phyloP scores from a whole-genome alignment of 805 yeast genomes.

The Sugiyamaella mastotermitis region DNA sequence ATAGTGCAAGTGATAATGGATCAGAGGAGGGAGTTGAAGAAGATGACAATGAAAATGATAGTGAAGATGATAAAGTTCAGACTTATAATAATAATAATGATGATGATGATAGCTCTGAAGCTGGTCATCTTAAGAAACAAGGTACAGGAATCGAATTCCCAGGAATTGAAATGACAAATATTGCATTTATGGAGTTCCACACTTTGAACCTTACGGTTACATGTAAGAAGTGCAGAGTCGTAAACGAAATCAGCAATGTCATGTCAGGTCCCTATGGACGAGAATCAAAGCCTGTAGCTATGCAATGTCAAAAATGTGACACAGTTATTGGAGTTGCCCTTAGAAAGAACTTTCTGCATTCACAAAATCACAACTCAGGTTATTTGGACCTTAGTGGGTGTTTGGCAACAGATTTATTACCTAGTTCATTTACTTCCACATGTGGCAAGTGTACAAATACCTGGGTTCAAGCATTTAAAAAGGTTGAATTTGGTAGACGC shows the following conservation, averaged over 20 bases:
- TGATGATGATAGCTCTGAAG: background rate
- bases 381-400: constrained; percentile 36
- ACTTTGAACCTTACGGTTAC: constrained; percentile 30
- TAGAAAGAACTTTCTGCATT: constrained; percentile 33
- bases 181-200: constrained; percentile 31
- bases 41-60: constrained; percentile 2
- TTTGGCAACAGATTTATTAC: constrained; percentile 30
- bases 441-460: constrained; percentile 31
- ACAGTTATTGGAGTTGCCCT: constrained; percentile 30
- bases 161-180: constrained; percentile 27
- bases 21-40: constrained; percentile 1
- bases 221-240: constrained; percentile 34
- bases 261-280: constrained; percentile 31
- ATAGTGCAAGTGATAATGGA: background rate
- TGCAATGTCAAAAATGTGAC: constrained; percentile 32
- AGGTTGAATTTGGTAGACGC: constrained; percentile 30
- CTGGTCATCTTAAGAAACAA: constrained; percentile 12
- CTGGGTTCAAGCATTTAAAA: constrained; percentile 25
- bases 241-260: constrained; percentile 30
- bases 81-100: constrained; percentile 2
- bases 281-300: constrained; percentile 27
- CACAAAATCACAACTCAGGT: constrained; percentile 28
- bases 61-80: background rate
- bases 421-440: constrained; percentile 31
- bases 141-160: constrained; percentile 33